A percentile compares a stretch with the other conserved stretches of the same genome.
These are phyloP conservation scores for Basipetospora chlamydospora DNA, from an alignment of 2,329 filamentous ascomycete genomes.

Conservation along the genomic window DNA sequence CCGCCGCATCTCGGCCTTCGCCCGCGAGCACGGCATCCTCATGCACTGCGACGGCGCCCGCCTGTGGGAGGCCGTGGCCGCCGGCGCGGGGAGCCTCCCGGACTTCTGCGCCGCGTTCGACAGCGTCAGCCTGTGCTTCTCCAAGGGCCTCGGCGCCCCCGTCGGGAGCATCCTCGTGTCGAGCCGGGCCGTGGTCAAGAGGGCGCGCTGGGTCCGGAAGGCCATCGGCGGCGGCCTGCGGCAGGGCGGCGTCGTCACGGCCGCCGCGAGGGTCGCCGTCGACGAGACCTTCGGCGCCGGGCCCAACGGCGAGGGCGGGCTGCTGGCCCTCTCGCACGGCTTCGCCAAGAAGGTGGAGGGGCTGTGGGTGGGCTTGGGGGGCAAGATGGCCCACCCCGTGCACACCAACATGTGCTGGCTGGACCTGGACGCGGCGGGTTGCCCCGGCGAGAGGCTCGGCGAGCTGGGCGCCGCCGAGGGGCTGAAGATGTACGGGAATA, in stretches of 20 bases:
- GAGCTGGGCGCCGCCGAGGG: conserved; percentile 26
- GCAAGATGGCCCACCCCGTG: conserved; percentile 51
- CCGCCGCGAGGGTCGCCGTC: conserved; percentile 56
- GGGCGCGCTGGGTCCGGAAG: conserved; percentile 41
- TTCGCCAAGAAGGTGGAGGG: conserved; percentile 50
- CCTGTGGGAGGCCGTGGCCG: conserved; percentile 66
- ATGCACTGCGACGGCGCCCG: conserved; percentile 70
- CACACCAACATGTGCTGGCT: conserved; percentile 93
- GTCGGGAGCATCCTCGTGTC: conserved; percentile 64
- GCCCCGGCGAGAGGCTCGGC: conserved; percentile 21
- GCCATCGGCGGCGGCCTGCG: conserved; percentile 59
- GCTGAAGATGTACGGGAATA: conserved; percentile 23
- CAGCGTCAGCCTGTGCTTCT: conserved; percentile 64
- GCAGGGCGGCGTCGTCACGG: conserved; percentile 58
- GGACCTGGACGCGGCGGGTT: conserved; percentile 49
- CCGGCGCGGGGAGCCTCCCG: conserved; percentile 49
- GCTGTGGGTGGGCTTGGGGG: conserved; percentile 58
- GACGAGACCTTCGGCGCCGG: conserved; percentile 27
- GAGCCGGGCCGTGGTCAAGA: conserved; percentile 17
- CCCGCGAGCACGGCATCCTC: conserved; percentile 44
- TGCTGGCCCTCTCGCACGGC: conserved; percentile 43
- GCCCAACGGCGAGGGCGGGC: conserved; percentile 32
- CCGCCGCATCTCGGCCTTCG: conserved; percentile 55
- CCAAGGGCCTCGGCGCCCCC: conserved; percentile 69
- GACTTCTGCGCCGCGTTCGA: conserved; percentile 59